Evolutionary conservation across 129 eudicot species (phyloP).

Genomic region (Chrysanthemum seticuspe): DNA sequence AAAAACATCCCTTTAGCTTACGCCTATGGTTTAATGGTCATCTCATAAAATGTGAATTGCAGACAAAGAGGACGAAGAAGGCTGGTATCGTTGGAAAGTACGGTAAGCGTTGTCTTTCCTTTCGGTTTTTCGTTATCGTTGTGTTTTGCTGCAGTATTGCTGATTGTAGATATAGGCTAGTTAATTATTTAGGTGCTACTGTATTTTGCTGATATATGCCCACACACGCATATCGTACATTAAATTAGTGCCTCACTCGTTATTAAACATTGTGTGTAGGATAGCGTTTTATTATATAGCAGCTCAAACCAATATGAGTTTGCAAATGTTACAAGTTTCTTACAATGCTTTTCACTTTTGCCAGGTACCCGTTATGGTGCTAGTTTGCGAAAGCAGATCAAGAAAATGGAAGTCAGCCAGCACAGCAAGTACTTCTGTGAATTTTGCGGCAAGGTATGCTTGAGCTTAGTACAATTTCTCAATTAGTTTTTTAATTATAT

Average conservation of each 20-base stretch:
- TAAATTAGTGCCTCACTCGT: no score
- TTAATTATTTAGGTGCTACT: no score
- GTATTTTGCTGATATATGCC: no score
- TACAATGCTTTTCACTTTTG: not conserved
- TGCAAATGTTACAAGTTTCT: not conserved
- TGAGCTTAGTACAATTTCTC: not conserved
- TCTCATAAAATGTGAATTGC: slow-evolving; percentile 1
- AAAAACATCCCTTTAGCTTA: not conserved
- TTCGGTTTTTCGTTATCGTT: not conserved
- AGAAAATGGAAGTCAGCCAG: slow-evolving; percentile 44
- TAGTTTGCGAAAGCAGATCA: slow-evolving; percentile 84
- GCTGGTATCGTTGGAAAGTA: slow-evolving; percentile 66
- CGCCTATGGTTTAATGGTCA: no score
- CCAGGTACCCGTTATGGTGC: slow-evolving; percentile 97
- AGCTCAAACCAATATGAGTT: no score
- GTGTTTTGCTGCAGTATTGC: not conserved
- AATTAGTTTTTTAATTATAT: no score
- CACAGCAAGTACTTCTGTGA: slow-evolving; percentile 41
- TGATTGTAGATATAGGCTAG: not conserved
- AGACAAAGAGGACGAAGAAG: slow-evolving; percentile 74
- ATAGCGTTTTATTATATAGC: no score
- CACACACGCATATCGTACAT: no score
- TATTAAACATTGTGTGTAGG: no score
- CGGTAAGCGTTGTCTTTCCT: slow-evolving; percentile 23
- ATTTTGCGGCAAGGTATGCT: slow-evolving; percentile 53